Evolutionary conservation across 768 basidiomycete genomes (phyloP), one percentile per base, ranked within the genome.

Genomic region (Exidia glandulosa): DNA sequence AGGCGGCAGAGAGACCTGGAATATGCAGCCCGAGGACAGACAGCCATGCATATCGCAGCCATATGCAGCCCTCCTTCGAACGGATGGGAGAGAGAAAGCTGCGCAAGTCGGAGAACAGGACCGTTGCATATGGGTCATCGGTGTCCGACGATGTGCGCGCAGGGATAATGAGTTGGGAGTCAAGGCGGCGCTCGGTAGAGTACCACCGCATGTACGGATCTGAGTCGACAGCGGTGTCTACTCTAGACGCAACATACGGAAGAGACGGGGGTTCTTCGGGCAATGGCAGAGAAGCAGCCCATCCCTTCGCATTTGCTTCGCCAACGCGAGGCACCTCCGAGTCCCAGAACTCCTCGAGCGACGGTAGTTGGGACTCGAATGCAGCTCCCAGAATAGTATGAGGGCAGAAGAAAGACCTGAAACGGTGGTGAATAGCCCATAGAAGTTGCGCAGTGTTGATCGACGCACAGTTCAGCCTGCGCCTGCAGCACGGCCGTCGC

Each of bases 271-370:
- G 45, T 58, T 63, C n/a, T n/a, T n/a, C n/a, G n/a, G n/a, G n/a
- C n/a, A n/a, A n/a, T n/a, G 37, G 57, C 41, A 79, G 70, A 87
- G 87, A 91, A 33, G 72, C 61, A 14, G 76, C 76, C 88, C 90
- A 92, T 29, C 90, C 89, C 59, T 70, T 74, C 9, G 89, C 81
- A 58, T 75, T 73, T 0, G 70, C 67, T 67, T 93, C 90, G 31
- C 89, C 88, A 9, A 84, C 69, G n/a, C 90, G 84, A n/a, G 84
- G 83, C 10, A 72, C 74, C 70, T 91, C 90, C 3, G 86, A 82
- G 57, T 93, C 90, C 90, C 90, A 93, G 67, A 88, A 93, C 57
- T 83, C 81, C 72, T 90, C 89, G 3, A 93, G 75, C 16, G 77
- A 73, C 59, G 81, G 76, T 2, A 91, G 72, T 57, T 79, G 80